phyloP scores from a whole-genome alignment of 768 basidiomycete species.

The Naganishia randhawae region DNA sequence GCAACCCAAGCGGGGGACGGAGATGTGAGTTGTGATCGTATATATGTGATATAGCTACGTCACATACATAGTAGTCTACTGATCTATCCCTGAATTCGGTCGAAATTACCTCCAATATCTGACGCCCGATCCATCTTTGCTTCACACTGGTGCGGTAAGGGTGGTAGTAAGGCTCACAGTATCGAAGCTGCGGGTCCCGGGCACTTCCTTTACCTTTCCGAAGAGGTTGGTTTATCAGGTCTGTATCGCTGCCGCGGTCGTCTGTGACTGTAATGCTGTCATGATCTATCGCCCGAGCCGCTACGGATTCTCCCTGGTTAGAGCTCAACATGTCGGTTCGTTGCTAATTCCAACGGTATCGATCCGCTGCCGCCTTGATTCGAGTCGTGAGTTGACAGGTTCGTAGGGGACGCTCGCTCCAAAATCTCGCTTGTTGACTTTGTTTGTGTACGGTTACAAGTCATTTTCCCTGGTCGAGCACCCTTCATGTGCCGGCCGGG shows the following conservation, averaged over 20 bases:
- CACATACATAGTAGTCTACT: slow-evolving; percentile 89
- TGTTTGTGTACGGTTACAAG: background rate
- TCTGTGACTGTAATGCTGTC: background rate
- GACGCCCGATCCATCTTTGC: slow-evolving; percentile 68
- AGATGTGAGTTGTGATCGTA: background rate
- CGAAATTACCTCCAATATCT: slow-evolving; percentile 83
- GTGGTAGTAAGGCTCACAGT: slow-evolving; percentile 84
- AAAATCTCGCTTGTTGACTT: background rate
- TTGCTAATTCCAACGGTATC: background rate
- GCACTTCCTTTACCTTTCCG: slow-evolving; percentile 9
- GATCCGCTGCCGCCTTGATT: no score
- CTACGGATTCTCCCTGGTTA: background rate
- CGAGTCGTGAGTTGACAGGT: no score
- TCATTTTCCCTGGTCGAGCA: background rate
- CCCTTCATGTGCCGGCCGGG: background rate
- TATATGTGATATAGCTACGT: slow-evolving; percentile 2
- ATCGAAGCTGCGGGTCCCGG: slow-evolving; percentile 61
- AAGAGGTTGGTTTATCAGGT: background rate
- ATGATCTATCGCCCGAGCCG: background rate
- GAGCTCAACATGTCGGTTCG: background rate
- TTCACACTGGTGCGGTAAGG: slow-evolving; percentile 89
- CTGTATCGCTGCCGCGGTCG: background rate
- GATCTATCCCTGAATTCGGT: slow-evolving; percentile 91
- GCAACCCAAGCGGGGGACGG: background rate
- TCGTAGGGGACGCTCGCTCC: no score